Conservation (phyloP, 2,329 filamentous ascomycete species). For the Lecanicillium sp. region DNA sequence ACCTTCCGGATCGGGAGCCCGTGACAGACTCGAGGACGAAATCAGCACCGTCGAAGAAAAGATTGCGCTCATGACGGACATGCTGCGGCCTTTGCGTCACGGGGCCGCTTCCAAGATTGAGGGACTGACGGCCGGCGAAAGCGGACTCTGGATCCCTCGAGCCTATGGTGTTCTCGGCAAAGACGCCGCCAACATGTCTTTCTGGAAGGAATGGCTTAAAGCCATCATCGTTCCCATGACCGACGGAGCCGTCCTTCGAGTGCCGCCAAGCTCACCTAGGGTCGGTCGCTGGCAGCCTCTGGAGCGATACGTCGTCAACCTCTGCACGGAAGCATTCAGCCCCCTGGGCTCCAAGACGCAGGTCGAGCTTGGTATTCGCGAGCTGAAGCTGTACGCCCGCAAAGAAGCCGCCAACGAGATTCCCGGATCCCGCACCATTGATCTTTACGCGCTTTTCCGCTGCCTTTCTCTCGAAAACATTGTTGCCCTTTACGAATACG, state of each 20-base stretch:
- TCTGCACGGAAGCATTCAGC: conserved; percentile 91
- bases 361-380: conserved; percentile 83
- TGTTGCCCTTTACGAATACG: conserved; percentile 86
- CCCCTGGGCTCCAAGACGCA: conserved; percentile 92
- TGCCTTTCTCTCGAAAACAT: conserved; percentile 88
- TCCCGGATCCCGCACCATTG: conserved; percentile 82
- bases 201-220: conserved; percentile 98
- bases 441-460: conserved; percentile 88
- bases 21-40: conserved; percentile 84
- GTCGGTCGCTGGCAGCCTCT: conserved; percentile 94
- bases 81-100: conserved; percentile 85
- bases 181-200: conserved; percentile 74
- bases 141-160: conserved; percentile 89
- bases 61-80: conserved; percentile 92
- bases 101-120: conserved; percentile 96
- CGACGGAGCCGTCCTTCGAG: conserved; percentile 72
- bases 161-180: conserved; percentile 89
- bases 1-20: conserved; percentile 70
- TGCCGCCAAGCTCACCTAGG: conserved; percentile 82
- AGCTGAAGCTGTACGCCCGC: conserved; percentile 84
- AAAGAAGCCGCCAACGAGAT: conserved; percentile 92
- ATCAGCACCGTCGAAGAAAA: conserved; percentile 97
- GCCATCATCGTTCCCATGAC: conserved; percentile 94
- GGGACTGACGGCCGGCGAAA: conserved; percentile 89
- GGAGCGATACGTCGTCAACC: conserved; percentile 92